Evolutionary conservation across 1,284 basidiomycete genomes (phyloP).

Genomic region (Boletus albobrunnescens): DNA sequence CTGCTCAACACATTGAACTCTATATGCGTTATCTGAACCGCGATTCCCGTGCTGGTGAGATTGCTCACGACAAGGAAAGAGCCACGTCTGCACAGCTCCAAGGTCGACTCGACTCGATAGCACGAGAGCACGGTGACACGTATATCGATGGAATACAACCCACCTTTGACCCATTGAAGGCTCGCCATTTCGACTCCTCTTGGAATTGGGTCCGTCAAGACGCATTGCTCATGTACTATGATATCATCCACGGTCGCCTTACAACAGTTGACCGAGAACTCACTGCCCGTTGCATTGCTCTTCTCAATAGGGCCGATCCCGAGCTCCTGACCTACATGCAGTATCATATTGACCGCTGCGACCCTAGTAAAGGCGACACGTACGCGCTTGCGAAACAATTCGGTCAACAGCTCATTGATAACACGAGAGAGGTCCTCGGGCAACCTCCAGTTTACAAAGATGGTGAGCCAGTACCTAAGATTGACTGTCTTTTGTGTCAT

Average conservation of each 20-base stretch:
- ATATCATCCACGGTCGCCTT: slow-evolving; percentile 92
- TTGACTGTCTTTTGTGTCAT: not conserved
- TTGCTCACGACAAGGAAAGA: slow-evolving; percentile 85
- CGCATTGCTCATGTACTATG: slow-evolving; percentile 93
- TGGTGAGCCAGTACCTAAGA: slow-evolving; percentile 49
- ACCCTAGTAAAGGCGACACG: slow-evolving; percentile 82
- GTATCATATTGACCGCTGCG: slow-evolving; percentile 85
- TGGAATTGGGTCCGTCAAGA: slow-evolving; percentile 99
- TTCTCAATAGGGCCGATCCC: slow-evolving; percentile 96
- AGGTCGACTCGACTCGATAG: slow-evolving; percentile 82
- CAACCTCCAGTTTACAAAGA: slow-evolving; percentile 89
- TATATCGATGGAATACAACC: slow-evolving; percentile 96
- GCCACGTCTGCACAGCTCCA: slow-evolving; percentile 71
- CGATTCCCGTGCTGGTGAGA: slow-evolving; percentile 89
- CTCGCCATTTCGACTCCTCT: slow-evolving; percentile 94
- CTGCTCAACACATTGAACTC: slow-evolving; percentile 89
- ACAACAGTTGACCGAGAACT: slow-evolving; percentile 92
- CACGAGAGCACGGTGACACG: slow-evolving; percentile 85
- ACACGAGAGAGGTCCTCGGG: slow-evolving; percentile 83
- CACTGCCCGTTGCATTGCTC: slow-evolving; percentile 94
- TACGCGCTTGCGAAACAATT: slow-evolving; percentile 96
- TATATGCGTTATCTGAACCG: slow-evolving; percentile 95
- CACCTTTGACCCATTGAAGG: slow-evolving; percentile 90
- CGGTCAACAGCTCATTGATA: slow-evolving; percentile 93
- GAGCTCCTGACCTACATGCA: slow-evolving; percentile 92